Evolutionary conservation across 2,329 filamentous ascomycete species (phyloP), one percentile per base, ranked within the genome.

Genomic region (Sordariomycetes sp.): DNA sequence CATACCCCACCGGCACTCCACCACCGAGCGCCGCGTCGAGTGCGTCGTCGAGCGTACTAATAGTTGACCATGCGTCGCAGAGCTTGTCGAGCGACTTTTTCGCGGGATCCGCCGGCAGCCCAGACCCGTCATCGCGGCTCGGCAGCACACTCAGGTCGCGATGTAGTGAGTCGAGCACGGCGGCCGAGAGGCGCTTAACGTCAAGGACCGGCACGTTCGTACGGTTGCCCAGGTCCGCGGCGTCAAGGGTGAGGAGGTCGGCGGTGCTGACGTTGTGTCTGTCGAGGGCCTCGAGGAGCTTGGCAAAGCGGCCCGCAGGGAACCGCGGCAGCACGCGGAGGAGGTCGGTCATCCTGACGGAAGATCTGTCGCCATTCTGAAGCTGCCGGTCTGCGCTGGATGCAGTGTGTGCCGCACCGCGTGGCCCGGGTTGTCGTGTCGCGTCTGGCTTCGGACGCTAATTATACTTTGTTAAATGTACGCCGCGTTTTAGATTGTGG

Each of bases 241-340:
- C 79, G 66, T 96, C 89, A 61, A 95, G 84, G 2, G 89, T 89
- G 64, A 99, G 78, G 54, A 99, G 80, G 68, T 99, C 94, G 64
- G 83, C 84, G 35, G 87, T 88, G 28, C 87, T 87, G 67, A 99
- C 76, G 55, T 78, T 76, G 64, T 88, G 83, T 68, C 82, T 82
- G 73, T 97, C 92, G 57, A 97, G 80, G 24, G 84, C 82, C 2
- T 89, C 85, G 35, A 96, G 73, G 53, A 96, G 83, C 65, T 87
- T 83, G 50, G 84, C 77, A 72, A 87, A 92, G 60, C 79, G 78
- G 66, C 80, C 77, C 62, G 81, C 78, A 86, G 80, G 67, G 55
- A 96, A 95, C 71, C 83, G 79, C 65, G 92, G 90, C 62, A 96
- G 80, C 68, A 95, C 82, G 67, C 82, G 80, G 67, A 86, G 80